Percentiles rank a stretch among this genome's conserved stretches.
These are phyloP conservation scores for Dimargaris cristalligena DNA, from an alignment of 192 early-diverging fungal genomes.

Conservation along the genomic window DNA sequence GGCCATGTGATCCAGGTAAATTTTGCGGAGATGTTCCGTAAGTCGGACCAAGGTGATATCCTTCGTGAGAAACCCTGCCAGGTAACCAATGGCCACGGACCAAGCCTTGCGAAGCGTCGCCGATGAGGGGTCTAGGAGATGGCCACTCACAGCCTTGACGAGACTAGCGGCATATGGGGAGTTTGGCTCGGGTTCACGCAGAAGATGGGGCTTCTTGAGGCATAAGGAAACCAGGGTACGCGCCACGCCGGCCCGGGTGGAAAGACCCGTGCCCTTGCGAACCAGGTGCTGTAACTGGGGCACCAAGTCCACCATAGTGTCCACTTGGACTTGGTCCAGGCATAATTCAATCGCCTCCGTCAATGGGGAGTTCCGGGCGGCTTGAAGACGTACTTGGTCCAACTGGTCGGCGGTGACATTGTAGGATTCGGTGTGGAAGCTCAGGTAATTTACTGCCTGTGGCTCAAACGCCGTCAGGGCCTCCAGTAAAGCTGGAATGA, in stretches of 20 bases:
- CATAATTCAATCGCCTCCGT: conserved; percentile 78
- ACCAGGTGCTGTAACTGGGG: conserved; percentile 54
- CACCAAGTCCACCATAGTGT: conserved; percentile 43
- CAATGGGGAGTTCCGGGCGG: conserved; percentile 79
- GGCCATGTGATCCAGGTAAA: conserved; percentile 62
- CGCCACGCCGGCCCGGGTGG: conserved; percentile 83
- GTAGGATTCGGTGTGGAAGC: conserved; percentile 75
- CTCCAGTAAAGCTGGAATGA: conserved; percentile 69
- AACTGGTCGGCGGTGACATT: conserved; percentile 76
- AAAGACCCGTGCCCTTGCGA: conserved; percentile 70
- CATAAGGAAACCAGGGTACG: conserved; percentile 66
- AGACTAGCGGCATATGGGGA: conserved; percentile 46
- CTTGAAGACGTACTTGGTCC: conserved; percentile 60
- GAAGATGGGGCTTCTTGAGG: conserved; percentile 42
- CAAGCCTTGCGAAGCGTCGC: conserved; percentile 69
- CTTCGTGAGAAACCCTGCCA: conserved; percentile 30
- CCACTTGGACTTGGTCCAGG: conserved; percentile 46
- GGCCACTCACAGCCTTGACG: conserved; percentile 60
- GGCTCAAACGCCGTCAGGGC: conserved; percentile 61
- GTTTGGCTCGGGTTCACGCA: conserved; percentile 15
- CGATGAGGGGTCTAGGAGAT: conserved; percentile 61
- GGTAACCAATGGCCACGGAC: conserved; percentile 69
- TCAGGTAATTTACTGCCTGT: conserved; percentile 60
- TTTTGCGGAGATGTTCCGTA: conserved; percentile 47
- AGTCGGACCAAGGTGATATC: conserved; percentile 35